Percentiles rank a stretch among this genome's conserved stretches.
These are phyloP conservation scores for Diaporthe destruens DNA, from an alignment of 2,329 filamentous ascomycete species.

Conservation along the genomic window DNA sequence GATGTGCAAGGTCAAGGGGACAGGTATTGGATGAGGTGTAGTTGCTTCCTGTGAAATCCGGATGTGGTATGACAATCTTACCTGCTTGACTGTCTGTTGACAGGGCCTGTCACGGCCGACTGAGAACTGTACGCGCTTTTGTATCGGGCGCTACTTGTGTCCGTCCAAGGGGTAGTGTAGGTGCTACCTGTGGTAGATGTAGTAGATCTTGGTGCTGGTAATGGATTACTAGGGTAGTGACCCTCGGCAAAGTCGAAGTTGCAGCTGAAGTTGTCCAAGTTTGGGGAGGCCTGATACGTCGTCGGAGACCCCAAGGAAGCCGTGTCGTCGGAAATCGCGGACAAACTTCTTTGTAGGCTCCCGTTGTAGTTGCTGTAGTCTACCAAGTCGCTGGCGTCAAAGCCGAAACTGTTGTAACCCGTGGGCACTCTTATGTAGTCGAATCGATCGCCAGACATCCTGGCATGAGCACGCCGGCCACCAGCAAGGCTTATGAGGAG, in stretches of 20 bases:
- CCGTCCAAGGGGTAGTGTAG: constrained; percentile 10
- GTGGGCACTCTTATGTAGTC: constrained; percentile 35
- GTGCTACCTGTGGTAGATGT: neutral
- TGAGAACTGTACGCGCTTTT: constrained; percentile 9
- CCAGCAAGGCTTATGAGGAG: neutral
- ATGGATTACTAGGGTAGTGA: constrained; percentile 5
- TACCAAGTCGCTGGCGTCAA: constrained; percentile 30
- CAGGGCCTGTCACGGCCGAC: neutral
- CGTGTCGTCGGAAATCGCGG: constrained; percentile 23
- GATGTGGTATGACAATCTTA: neutral
- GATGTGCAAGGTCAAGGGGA: too few relatives aligned
- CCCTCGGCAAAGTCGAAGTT: constrained; percentile 6
- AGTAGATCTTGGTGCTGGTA: neutral
- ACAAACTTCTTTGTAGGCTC: constrained; percentile 36
- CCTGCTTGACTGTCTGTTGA: constrained; percentile 16
- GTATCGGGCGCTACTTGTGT: neutral
- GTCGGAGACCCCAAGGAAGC: constrained; percentile 15
- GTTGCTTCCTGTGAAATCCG: too few relatives aligned
- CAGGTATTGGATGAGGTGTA: too few relatives aligned
- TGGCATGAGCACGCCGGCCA: constrained; percentile 9
- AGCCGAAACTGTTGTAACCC: constrained; percentile 17
- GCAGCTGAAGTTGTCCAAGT: constrained; percentile 10
- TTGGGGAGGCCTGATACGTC: constrained; percentile 15
- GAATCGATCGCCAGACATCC: constrained; percentile 32
- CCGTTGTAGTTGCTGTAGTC: constrained; percentile 24